Base-by-base conservation (phyloP, 306 rosid species). In the Heteromeles arbutifolia region DNA sequence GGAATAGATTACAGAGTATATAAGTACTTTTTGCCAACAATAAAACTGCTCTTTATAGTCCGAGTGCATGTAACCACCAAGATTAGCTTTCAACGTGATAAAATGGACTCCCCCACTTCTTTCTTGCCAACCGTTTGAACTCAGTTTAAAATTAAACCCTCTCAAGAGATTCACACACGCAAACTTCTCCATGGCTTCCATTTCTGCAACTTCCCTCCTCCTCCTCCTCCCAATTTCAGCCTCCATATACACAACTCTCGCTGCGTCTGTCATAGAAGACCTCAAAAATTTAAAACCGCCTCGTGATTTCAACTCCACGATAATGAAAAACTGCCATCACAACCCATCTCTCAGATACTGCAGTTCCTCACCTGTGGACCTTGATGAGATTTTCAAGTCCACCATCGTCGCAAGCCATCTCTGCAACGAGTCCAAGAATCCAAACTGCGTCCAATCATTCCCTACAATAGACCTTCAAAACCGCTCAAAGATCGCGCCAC, bases 341-440 rank as follows among this genome's bases (percentile, higher is more conserved):
- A 86, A 82, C 78, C 94, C 94, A 14, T 87, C 91, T 74, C 84
- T 91, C 58, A 86, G 94, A 67, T 89, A 89, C 85, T 91, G 91
- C 85, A 83, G 29, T 18, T 79, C 87, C 53, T 80, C 85, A 34
- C 86, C 88, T 5, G 78, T 74, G 81, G 77, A 86, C 79, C 74
- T 89, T 28, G 82, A 74, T 67, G 92, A 91, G 77, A 83, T 91
- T 63, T 91, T 91, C 88, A 89, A 86, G 65, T 85, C 65, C 58
- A 86, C 90, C 75, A 87, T 89, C 72, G 94, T 91, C 39, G 92
- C 94, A 50, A 86, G 92, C 73, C 91, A 87, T 82, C 89, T 91
- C 24, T 91, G 92, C 84, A 91, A 89, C 26, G 92, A 89, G 69
- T 89, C 94, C 9, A 85, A 75, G 65, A 89, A 89, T 67, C 92